Base-by-base conservation (phyloP, 1,284 basidiomycete species). In the Austroboletus olivaceoglutinosus region DNA sequence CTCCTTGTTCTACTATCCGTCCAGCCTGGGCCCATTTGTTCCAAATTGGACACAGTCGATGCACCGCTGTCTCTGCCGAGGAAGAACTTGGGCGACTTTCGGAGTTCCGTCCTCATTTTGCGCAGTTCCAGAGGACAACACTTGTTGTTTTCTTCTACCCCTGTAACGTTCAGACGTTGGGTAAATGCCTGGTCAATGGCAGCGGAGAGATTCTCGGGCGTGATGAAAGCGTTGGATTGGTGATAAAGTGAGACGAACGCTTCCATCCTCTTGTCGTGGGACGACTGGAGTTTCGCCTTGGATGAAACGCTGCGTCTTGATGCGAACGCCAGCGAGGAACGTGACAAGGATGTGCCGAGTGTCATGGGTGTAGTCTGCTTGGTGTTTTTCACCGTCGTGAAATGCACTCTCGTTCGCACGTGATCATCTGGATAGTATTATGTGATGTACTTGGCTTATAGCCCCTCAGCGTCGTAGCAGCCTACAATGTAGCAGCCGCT, bases 161-260 rank as follows among this genome's bases (percentile, higher is more conserved):
- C 27, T 15, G 23, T 36, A 13, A 61, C 45, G 25, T 36, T 46
- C 41, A 48, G 16, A 3, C 56, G 62, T 39, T 53, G 64, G 43
- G 55, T 67, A 58, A 89, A 89, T 1, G 81, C 81, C 11, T 76
- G 64, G 69, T 88, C 83, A 46, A 89, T 88, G 45, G 70, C 72
- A n/a, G 73, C 55, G 21, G 77, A 75, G 36, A 89, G 78, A 59
- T 78, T 87, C 54, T 86, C 82, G n/a, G 73, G 73, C 10, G 86
- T 86, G 54, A 89, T 77, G 71, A 85, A 88, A 5, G 70, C 70
- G 47, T 78, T 77, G 40, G 82, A 70, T 68, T 86, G 78, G 72
- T 89, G 86, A 71, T 89, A 89, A 43, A 89, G 76, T 10, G 80
- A 76, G 52, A 88, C 76, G 56, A 89, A 81, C 6, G 85, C 82